Evolutionary conservation across 805 yeast genomes (phyloP), one percentile per base, ranked within the genome.

Genomic region (Candida bentonensis): DNA sequence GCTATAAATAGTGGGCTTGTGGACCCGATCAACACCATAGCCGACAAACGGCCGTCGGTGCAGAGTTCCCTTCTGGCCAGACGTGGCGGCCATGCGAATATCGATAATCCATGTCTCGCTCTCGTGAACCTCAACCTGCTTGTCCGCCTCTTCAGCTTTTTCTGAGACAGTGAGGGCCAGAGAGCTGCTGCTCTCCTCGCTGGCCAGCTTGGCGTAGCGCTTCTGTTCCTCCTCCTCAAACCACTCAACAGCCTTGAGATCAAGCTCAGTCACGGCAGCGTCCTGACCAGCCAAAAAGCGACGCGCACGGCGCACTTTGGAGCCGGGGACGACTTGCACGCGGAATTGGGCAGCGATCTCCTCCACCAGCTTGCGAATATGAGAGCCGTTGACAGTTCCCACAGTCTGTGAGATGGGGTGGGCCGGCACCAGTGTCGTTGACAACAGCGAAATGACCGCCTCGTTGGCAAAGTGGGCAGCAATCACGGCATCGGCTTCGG

Each of bases 231-330:
- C 49, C 15, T 49, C 51, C 40, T 48, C 52, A 21, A 56, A 55
- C 72, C 71, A 67, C 15, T 51, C 57, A 3, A 88, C 94, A 58
- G 95, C 96, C 64, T 89, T 88, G 65, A 82, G 84, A 52, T 85
- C 95, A 58, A 79, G 74, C 67, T 89, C 98, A 30, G 88, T 89
- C 51, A 87, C 92, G 45, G 87, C 92, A 58, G 86, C 94, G 47
- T 88, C 80, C 69, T 92, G 98, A 44, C 98, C 98, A 33, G 95
- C 94, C 58, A 92, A 74, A 56, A 89, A 92, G 59, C 97, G 76
- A 68, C 95, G 76, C 46, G 88, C 73, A 62, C 96, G 76, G 66
- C 98, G 81, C 39, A 92, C 83, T 60, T 85, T 79, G 21, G 96
- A 84, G 0, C 95, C 95, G 23, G 97, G 97, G 28, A 84, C 86